phyloP scores from a whole-genome alignment of 306 rosid genomes.

The Gleditsia sinensis region DNA sequence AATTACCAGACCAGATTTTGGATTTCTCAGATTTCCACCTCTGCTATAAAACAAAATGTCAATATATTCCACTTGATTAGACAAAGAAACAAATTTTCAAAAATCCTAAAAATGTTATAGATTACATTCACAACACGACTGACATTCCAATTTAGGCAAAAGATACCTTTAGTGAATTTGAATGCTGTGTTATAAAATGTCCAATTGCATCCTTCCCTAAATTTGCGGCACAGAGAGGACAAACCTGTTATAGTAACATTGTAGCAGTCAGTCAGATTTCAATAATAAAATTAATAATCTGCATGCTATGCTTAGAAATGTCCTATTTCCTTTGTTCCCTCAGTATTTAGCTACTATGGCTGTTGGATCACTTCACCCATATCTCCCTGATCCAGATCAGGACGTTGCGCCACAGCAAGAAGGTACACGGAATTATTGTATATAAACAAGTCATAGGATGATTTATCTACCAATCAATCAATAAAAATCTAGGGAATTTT shows the following conservation, averaged over 20 bases:
- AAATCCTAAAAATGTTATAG: not conserved
- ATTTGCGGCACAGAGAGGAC: slow-evolving; percentile 80
- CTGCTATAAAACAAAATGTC: slow-evolving; percentile 43
- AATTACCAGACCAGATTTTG: slow-evolving; percentile 33
- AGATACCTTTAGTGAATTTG: slow-evolving; percentile 68
- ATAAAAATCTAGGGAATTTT: not conserved
- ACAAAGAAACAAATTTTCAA: slow-evolving; percentile 20
- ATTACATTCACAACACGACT: not conserved
- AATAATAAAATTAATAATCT: slow-evolving; percentile 26
- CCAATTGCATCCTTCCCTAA: slow-evolving; percentile 61
- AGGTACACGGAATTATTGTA: not conserved
- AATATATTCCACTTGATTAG: slow-evolving; percentile 4
- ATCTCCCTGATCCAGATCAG: slow-evolving; percentile 21
- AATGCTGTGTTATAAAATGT: slow-evolving; percentile 54
- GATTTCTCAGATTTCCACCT: slow-evolving; percentile 51
- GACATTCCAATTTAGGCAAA: slow-evolving; percentile 1
- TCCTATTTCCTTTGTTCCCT: slow-evolving; percentile 3
- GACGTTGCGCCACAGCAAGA: slow-evolving; percentile 15
- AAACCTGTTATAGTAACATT: slow-evolving; percentile 59
- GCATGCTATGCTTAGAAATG: not conserved
- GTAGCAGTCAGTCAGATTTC: slow-evolving; percentile 31
- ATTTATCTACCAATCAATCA: slow-evolving; percentile 22
- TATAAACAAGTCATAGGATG: not conserved
- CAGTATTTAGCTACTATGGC: not conserved
- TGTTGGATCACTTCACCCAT: not conserved